These are phyloP conservation scores for Cutaneotrichosporon cyanovorans DNA, from an alignment of 1,284 basidiomycete species.

Conservation along the genomic window DNA sequence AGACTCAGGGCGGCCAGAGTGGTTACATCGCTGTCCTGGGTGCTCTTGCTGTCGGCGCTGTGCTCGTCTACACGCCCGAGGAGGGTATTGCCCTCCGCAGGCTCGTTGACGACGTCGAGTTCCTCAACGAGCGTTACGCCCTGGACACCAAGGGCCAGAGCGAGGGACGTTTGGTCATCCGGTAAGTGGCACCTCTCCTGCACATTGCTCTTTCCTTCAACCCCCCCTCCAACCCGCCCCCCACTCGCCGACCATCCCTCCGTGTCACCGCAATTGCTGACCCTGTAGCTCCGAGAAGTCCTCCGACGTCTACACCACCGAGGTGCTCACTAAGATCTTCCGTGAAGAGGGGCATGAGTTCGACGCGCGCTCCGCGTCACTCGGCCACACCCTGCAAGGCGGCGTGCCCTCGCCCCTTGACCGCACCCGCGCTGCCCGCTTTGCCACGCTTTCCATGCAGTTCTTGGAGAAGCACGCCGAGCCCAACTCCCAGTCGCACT, in stretches of 20 bases:
- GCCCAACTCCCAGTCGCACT: slow-evolving; percentile 31
- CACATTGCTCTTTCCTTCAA: too few relatives aligned
- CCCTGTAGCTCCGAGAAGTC: slow-evolving; percentile 69
- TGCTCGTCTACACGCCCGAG: slow-evolving; percentile 91
- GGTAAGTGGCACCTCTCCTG: too few relatives aligned
- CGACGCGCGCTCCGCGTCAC: slow-evolving; percentile 84
- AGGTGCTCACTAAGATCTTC: slow-evolving; percentile 87
- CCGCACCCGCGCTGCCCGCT: slow-evolving; percentile 79
- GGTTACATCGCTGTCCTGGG: slow-evolving; percentile 95
- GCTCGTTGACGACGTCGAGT: slow-evolving; percentile 78
- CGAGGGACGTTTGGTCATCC: slow-evolving; percentile 86
- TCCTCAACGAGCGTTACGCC: slow-evolving; percentile 75
- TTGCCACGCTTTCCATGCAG: slow-evolving; percentile 85
- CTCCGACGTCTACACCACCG: slow-evolving; percentile 82
- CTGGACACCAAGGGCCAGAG: slow-evolving; percentile 82
- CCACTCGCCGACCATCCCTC: too few relatives aligned
- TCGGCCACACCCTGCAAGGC: slow-evolving; percentile 95
- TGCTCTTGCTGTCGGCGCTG: slow-evolving; percentile 84
- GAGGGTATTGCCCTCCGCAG: slow-evolving; percentile 73
- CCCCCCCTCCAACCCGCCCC: too few relatives aligned
- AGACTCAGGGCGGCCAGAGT: slow-evolving; percentile 94
- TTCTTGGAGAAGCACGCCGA: slow-evolving; percentile 80
- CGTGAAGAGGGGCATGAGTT: slow-evolving; percentile 91
- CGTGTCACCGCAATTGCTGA: too few relatives aligned
- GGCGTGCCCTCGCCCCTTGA: slow-evolving; percentile 91